A percentile compares a stretch with the other conserved stretches of the same genome.
Conservation (phyloP, 2,329 filamentous ascomycete species). For the Lachnellula cervina region DNA sequence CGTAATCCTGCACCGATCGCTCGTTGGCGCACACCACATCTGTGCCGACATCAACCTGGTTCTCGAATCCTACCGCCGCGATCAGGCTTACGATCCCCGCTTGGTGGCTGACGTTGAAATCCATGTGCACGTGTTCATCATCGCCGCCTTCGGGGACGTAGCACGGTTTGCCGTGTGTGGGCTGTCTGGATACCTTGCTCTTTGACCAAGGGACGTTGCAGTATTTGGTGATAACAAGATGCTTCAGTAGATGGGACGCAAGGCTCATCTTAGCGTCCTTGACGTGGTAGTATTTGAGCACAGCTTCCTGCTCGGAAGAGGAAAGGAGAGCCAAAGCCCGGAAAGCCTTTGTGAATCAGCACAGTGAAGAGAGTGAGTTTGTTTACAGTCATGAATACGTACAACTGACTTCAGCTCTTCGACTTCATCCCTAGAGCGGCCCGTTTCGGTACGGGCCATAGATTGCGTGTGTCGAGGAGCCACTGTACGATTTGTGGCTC, state of each 20-base stretch:
- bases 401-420: constrained; percentile 29
- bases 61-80: constrained; percentile 35
- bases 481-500: constrained; percentile 49
- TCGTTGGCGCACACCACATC: constrained; percentile 75
- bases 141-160: constrained; percentile 24
- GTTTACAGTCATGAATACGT: neutral
- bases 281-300: constrained; percentile 60
- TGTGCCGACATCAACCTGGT: constrained; percentile 54
- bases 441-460: constrained; percentile 48
- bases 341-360: constrained; percentile 40
- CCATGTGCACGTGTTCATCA: constrained; percentile 30
- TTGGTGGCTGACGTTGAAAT: constrained; percentile 78
- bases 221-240: constrained; percentile 58
- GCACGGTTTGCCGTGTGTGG: constrained; percentile 43
- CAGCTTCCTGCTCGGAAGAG: constrained; percentile 49
- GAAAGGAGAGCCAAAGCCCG: constrained; percentile 49
- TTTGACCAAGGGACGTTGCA: constrained; percentile 56
- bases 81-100: constrained; percentile 67
- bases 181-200: constrained; percentile 49
- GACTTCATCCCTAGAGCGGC: constrained; percentile 32
- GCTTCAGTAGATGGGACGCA: constrained; percentile 69
- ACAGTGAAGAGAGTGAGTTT: neutral
- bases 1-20: constrained; percentile 56
- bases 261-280: constrained; percentile 72
- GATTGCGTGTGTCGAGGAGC: constrained; percentile 54